Evolutionary conservation across 352 stramenopile genomes (phyloP), one percentile per base, ranked within the genome.

Genomic region (Elongisporangium anandrum): DNA sequence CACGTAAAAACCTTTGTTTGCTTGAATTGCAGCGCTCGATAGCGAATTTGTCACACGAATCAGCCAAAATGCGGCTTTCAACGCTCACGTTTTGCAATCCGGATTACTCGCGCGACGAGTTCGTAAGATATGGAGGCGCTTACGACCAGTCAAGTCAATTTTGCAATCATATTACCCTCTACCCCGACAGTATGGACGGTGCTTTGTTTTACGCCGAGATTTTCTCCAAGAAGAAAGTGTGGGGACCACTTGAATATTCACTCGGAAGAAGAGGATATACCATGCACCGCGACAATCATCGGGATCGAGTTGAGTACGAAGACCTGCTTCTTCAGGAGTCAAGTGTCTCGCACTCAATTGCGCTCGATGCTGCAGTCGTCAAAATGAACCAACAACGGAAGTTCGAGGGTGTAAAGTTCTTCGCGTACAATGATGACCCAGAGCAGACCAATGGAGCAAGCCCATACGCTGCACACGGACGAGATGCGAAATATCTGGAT

Each of bases 1-100:
- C n/a, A n/a, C n/a, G n/a, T n/a, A n/a, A n/a, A n/a, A n/a, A n/a
- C n/a, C n/a, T n/a, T n/a, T n/a, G n/a, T n/a, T n/a, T n/a, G n/a
- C n/a, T n/a, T n/a, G n/a, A n/a, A 4, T 4, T 48, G 4, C 41
- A 17, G 52, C 21, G 16, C 8, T 17, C 48, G 10, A 52, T 23
- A 1, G 48, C 34, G 4, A 45, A 45, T 12, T 17, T 45, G 34
- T 9, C 34, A 45, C 16, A 45, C 17, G 22, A 5, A 8, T 41
- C 3, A 51, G 34, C 47, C 52, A 70, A 65, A 16, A 47, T 81
- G 29, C 57, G 66, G 45, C 60, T 87, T 3, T 70, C 73, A 15
- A 94, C 63, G 17, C 73, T 96, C 3, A 95, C 75, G 2, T 79
- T 96, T 20, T 73, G 73, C 20, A 95, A 96, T 50, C 81, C 85